These are phyloP conservation scores for Annulohypoxylon bovei DNA, from an alignment of 495 filamentous ascomycete genomes.

Conservation along the genomic window DNA sequence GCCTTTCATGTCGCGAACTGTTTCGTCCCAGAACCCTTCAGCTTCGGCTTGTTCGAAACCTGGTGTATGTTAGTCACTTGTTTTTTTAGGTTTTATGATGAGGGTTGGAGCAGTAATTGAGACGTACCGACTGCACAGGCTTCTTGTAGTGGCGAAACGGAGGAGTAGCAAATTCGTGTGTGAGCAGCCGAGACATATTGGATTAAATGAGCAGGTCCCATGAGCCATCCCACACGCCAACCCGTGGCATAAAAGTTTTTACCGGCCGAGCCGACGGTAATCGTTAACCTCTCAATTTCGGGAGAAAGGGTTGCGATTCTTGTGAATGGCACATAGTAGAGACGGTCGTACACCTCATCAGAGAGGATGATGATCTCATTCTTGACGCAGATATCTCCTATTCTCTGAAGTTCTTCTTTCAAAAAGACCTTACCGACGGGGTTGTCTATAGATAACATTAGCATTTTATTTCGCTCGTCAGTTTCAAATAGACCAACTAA, in stretches of 20 bases:
- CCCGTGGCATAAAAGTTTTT: conserved; percentile 99
- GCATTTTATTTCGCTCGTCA: background rate
- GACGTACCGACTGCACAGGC: conserved; percentile 82
- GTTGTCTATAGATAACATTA: conserved; percentile 69
- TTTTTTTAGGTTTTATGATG: background rate
- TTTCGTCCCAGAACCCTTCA: conserved; percentile 87
- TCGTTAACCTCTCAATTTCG: conserved; percentile 83
- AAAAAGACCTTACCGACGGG: conserved; percentile 96
- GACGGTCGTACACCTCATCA: conserved; percentile 95
- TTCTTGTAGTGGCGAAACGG: conserved; percentile 92
- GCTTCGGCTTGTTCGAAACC: conserved; percentile 88
- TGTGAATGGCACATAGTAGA: conserved; percentile 95
- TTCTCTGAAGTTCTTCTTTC: conserved; percentile 79
- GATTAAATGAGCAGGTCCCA: conserved; percentile 87
- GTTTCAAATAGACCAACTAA: conserved; percentile 30
- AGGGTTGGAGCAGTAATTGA: too few relatives aligned
- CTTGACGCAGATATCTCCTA: conserved; percentile 91
- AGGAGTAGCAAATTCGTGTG: conserved; percentile 95
- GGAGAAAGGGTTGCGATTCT: conserved; percentile 88
- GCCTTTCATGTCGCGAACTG: conserved; percentile 83
- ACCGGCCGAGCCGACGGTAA: conserved; percentile 93
- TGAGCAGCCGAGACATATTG: conserved; percentile 92
- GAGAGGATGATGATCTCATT: conserved; percentile 94
- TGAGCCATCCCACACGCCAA: conserved; percentile 93
- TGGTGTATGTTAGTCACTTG: conserved; percentile 11